Conservation (phyloP, 2,329 filamentous ascomycete species). For the Lasiodiplodia sp. region DNA sequence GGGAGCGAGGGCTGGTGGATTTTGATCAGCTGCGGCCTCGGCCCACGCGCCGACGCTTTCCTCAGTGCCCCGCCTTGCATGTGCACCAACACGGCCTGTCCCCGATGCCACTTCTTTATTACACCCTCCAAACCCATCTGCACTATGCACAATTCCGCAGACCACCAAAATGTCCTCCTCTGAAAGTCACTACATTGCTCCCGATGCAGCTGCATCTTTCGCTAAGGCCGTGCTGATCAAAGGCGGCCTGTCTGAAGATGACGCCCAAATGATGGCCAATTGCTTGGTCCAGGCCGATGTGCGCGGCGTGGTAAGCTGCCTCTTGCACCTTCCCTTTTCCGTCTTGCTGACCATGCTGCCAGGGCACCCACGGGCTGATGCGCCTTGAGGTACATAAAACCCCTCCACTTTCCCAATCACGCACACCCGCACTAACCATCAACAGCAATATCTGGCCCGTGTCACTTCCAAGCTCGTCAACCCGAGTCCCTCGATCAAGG, state of each 20-base stretch:
- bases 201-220: neutral
- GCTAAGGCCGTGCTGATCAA: neutral
- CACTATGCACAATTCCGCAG: too few species aligned
- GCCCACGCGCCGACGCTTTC: neutral
- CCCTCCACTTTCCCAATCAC: too few species aligned
- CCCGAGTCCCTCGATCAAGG: neutral
- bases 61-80: neutral
- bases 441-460: constrained; percentile 18
- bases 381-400: neutral
- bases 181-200: neutral
- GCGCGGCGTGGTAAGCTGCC: neutral
- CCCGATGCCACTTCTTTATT: too few species aligned
- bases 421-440: too few species aligned
- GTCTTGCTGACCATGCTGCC: neutral
- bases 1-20: constrained; percentile 1
- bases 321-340: neutral
- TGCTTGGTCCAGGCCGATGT: neutral
- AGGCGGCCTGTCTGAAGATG: neutral
- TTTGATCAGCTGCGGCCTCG: neutral
- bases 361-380: neutral
- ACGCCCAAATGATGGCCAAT: constrained; percentile 12
- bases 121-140: too few species aligned
- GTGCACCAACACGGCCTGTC: neutral
- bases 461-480: constrained; percentile 17
- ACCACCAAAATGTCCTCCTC: too few species aligned